Base-by-base conservation (phyloP, 2,329 filamentous ascomycete genomes). In the Venturia pyrina region DNA sequence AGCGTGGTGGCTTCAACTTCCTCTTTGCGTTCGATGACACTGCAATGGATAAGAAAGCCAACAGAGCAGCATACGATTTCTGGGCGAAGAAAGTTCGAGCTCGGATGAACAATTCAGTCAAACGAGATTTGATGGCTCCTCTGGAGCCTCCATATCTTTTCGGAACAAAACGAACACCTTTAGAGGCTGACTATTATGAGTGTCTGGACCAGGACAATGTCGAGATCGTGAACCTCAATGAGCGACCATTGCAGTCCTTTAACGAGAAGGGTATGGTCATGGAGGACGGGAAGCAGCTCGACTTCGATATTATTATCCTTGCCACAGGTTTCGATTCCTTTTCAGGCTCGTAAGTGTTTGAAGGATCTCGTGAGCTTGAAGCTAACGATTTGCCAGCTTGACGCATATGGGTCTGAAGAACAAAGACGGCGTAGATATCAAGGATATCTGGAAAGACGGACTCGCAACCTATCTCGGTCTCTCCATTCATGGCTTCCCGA, bases 51-150 rank as follows among this genome's bases (percentile, higher is more conserved):
- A 63, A 68, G 5, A 71, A 70, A 24, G 69, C 71, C 8, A 73
- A 75, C 56, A 69, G 68, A 19, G 67, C 56, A 34, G 73, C 67
- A 15, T 74, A 67, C 65, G 65, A 65, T 34, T 75, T 70, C 64
- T 69, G 68, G 53, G 63, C 64, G 40, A 62, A 65, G 19, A 72
- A 70, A 71, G 74, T 69, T 44, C 69, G 57, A 13, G 69, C 62
- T 6, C 74, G 79, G 28, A 79, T 81, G 66, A 73, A 74, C 43
- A 77, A 81, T 67, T 74, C 77, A 0, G 71, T 72, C 66, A 81
- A 80, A 74, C 74, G 77, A 43, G 78, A 80, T 57, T 75, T 81
- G 15, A 71, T 81, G 24, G 79, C 78, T 10, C 70, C 72, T 19
- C 19, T 34, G 11, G 66, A 66, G 19, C 75, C 76, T n/a, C 78